Evolutionary conservation across 495 filamentous ascomycete genomes (phyloP), one percentile per base, ranked within the genome.

Genomic region (Neurospora sp.): DNA sequence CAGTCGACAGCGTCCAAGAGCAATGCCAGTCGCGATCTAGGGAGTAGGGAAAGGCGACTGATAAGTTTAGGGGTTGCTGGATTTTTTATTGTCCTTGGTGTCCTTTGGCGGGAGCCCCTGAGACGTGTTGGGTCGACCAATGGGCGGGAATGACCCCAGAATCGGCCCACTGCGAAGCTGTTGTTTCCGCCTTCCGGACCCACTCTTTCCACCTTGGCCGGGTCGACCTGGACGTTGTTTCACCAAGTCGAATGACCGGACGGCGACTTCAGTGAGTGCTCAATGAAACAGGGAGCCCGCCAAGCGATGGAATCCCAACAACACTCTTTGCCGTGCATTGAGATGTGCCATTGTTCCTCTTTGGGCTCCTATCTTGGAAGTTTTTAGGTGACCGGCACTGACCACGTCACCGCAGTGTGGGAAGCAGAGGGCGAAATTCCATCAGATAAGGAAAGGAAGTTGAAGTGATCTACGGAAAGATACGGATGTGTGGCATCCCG

Each of bases 131-230:
- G 54, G 6, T 46, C 11, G 70, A 39, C 74, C 72, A 77, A 76
- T 74, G 40, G 40, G 42, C n/a, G 16, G 49, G 72, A 77, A 72
- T 75, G 39, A 71, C 76, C 72, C 75, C 72, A 78, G 75, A 75
- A 81, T 82, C 79, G 79, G 77, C 78, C 79, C 80, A 82, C 76
- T 31, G 41, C 39, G 16, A 62, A 72, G 54, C 69, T 71, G 16
- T 12, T 31, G 60, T 71, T 78, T 81, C 80, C 80, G 80, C 60
- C 71, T 77, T 77, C 80, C 80, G 80, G 71, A 66, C 54, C 54
- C 54, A 66, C 54, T 35, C 27, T 35, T 54, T 54, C 46, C 46
- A 54, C 46, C 20, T 23, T 27, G 46, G 46, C 46, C 46, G 23
- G 46, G 46, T 42, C 14, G 40, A 42, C 40, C 41, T 49, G 44